phyloP scores from a whole-genome alignment of 1,139 yeast species.

The Candida albicans region DNA sequence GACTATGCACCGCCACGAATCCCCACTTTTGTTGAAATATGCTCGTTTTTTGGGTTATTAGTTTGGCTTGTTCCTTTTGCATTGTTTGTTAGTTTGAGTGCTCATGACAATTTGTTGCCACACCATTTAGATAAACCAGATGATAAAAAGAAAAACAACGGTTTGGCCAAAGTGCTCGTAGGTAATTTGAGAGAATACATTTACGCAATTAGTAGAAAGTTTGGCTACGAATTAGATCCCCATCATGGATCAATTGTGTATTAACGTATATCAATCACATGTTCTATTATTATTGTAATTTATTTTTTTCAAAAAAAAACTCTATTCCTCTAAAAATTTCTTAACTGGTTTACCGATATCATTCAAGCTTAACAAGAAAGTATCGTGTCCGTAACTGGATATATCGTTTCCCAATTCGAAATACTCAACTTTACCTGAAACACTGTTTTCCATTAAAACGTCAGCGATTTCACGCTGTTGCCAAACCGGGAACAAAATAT shows the following conservation, averaged over 20 bases:
- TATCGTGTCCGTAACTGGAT: slow-evolving; percentile 87
- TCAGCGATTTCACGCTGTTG: slow-evolving; percentile 83
- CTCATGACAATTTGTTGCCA: slow-evolving; percentile 88
- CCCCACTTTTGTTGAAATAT: slow-evolving; percentile 83
- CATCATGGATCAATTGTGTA: slow-evolving; percentile 51
- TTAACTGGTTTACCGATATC: slow-evolving; percentile 79
- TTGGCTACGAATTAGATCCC: slow-evolving; percentile 68
- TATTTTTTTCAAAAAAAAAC: neutral
- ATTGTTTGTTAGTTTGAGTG: slow-evolving; percentile 86
- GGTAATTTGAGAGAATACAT: slow-evolving; percentile 52
- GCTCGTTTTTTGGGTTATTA: slow-evolving; percentile 90
- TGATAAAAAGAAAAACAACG: slow-evolving; percentile 34
- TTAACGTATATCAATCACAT: slow-evolving; percentile 4
- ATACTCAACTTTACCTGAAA: slow-evolving; percentile 46
- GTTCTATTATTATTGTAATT: neutral
- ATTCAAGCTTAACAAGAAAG: slow-evolving; percentile 75
- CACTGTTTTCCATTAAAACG: slow-evolving; percentile 45
- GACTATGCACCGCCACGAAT: slow-evolving; percentile 65
- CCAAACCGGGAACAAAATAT: slow-evolving; percentile 90
- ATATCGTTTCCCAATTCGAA: slow-evolving; percentile 74
- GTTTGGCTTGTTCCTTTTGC: slow-evolving; percentile 96
- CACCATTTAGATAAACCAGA: slow-evolving; percentile 39
- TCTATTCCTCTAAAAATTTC: slow-evolving; percentile 43
- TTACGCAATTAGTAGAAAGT: slow-evolving; percentile 46
- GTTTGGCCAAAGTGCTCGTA: slow-evolving; percentile 60